Base-by-base conservation (phyloP, 805 yeast genomes). In the Saturnispora diversa region DNA sequence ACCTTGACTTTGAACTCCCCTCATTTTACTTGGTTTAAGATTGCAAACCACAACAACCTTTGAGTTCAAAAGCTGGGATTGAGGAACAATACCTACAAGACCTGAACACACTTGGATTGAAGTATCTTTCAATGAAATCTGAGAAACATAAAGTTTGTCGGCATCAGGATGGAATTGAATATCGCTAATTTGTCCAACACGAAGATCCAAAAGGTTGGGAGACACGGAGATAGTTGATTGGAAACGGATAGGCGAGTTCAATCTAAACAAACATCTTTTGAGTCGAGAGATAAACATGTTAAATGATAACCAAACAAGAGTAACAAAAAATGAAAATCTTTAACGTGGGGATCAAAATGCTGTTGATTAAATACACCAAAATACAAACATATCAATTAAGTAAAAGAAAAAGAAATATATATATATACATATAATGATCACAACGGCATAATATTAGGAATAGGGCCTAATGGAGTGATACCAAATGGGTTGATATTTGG, bases 401-500 rank as follows among this genome's bases (percentile, higher is more conserved):
- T 23, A 11, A 21, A 21, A 32, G 23, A 21, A 27, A 11, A 25
- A 20, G 10, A n/a, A 35, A 16, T 15, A 31, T 9, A 23, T 3
- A 38, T 3, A 21, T 22, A 25, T 11, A 17, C 13, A n/a, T 40
- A 24, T 42, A 8, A 13, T 20, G 11, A 11, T 43, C 45, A 37
- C 44, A 70, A 57, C 7, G 80, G 75, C 49, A 68, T 60, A 45
- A 87, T 83, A 53, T 85, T 63, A 25, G 95, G 94, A 30, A 78
- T 52, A 15, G 97, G 97, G 2, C 97, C 97, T 26, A 81, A 51
- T 3, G 97, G 94, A 3, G 95, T 82, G 48, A 92, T 82, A 2
- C 81, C 79, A 46, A 69, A 63, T 4, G 95, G 96, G 57, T 90
- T 92, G 59, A 86, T 81, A 36, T 72, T 72, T 31, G 72, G 57